Percentiles rank a stretch among this genome's conserved stretches.
phyloP scores from a whole-genome alignment of 2,329 filamentous ascomycete species.

The Colletotrichum echinochloae region DNA sequence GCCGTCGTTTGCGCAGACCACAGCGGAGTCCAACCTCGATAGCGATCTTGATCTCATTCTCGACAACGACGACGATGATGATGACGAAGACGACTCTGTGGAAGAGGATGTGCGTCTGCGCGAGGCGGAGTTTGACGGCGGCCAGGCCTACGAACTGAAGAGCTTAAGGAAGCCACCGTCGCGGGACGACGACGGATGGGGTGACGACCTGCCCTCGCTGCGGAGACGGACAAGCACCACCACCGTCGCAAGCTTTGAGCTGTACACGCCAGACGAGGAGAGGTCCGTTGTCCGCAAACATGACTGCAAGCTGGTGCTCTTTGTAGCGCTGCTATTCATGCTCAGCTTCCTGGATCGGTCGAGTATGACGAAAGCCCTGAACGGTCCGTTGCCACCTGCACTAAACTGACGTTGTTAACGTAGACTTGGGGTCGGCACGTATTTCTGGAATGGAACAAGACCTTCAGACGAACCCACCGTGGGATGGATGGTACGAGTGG shows the following conservation, averaged over 20 bases:
- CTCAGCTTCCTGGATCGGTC: slow-evolving; percentile 88
- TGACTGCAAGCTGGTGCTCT: slow-evolving; percentile 81
- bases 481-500: slow-evolving; percentile 68
- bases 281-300: slow-evolving; percentile 77
- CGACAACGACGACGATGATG: slow-evolving; percentile 44
- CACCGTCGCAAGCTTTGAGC: slow-evolving; percentile 53
- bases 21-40: slow-evolving; percentile 52
- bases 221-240: slow-evolving; percentile 46
- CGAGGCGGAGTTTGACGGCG: slow-evolving; percentile 45
- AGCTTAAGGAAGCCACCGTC: slow-evolving; percentile 7
- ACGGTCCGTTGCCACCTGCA: neutral
- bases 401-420: slow-evolving; percentile 13
- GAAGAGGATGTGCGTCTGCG: slow-evolving; percentile 45
- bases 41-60: slow-evolving; percentile 47
- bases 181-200: slow-evolving; percentile 47
- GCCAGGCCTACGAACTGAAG: slow-evolving; percentile 51
- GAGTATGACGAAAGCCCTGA: slow-evolving; percentile 64
- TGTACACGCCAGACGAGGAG: slow-evolving; percentile 77
- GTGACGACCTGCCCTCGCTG: slow-evolving; percentile 47
- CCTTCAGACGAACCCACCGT: slow-evolving; percentile 62
- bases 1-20: slow-evolving; percentile 56
- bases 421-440: slow-evolving; percentile 72
- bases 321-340: slow-evolving; percentile 86
- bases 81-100: slow-evolving; percentile 43
- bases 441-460: slow-evolving; percentile 74